Evolutionary conservation across 2,329 filamentous ascomycete species (phyloP), one percentile per base, ranked within the genome.

Genomic region (Epichloe sp.): DNA sequence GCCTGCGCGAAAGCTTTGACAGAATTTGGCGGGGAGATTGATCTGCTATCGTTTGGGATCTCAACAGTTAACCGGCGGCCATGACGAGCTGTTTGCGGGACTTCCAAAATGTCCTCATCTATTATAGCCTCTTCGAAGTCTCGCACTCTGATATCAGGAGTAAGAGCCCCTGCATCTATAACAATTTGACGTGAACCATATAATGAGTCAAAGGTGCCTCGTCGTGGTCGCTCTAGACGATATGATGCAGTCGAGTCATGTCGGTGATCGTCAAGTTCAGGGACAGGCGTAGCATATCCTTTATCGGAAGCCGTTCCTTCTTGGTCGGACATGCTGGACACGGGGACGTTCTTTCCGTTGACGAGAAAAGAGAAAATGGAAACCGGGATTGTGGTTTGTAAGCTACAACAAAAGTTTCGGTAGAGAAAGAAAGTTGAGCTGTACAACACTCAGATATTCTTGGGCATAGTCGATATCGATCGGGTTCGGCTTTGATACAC

Each of bases 1-100:
- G 88, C 87, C 61, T 93, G 87, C 17, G 93, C 93, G 67, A 98
- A 98, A 4, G 93, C 93, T 66, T 97, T 95, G 48, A 98, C 89
- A 0, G 93, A 98, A 67, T 96, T 98, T 7, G 93, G 93, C 11
- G 91, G 91, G 5, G 93, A 97, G 2, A 80, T 72, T 1, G 87
- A 88, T 51, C 88, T 78, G 46, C 78, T 80, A 21, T 79, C 76
- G 23, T 71, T 65, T 44, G 73, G 66, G 1, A 78, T 79, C 35
- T 75, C 76, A 50, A 84, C 71, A 48, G 78, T 78, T 52, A 76
- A 73, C 52, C 78, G 76, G 15, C 79, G 78, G 52, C 69, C 71
- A 38, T 70, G 74, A 6, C 69, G 65, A 35, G 62, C 57, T 17
- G 63, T 63, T 6, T 70, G 69, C n/a, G 75, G 74, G 6, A 65